These are phyloP conservation scores for Urostyla sp. DNA, from an alignment of 73 alveolate species.

Conservation along the genomic window DNA sequence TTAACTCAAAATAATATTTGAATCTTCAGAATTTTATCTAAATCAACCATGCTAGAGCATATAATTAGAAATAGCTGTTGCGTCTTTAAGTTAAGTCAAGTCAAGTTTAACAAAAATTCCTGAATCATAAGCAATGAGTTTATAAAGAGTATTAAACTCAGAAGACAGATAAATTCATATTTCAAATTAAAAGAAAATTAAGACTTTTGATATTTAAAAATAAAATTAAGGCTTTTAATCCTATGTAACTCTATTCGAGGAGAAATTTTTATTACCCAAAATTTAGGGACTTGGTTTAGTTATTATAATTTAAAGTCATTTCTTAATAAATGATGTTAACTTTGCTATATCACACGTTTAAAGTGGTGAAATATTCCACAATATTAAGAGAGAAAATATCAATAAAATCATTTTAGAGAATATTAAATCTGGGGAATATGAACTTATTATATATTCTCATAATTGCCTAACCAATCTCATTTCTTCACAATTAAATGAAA, in stretches of 20 bases:
- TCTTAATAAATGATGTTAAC: conserved; percentile 19
- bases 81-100: background rate
- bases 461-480: background rate
- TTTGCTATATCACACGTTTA: conserved; percentile 2
- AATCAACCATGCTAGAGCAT: conserved; percentile 36
- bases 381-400: background rate
- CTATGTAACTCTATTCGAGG: background rate
- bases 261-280: conserved; percentile 5
- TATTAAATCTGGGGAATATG: conserved; percentile 34
- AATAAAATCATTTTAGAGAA: background rate
- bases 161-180: too few species aligned
- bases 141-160: background rate
- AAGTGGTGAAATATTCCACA: background rate
- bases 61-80: conserved; percentile 27
- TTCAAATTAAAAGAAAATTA: too few species aligned
- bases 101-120: background rate
- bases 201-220: background rate
- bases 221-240: background rate
- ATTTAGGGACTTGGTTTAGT: conserved; percentile 5
- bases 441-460: conserved; percentile 29
- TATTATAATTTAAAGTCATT: background rate
- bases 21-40: background rate
- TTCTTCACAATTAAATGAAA: background rate
- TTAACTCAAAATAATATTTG: conserved; percentile 6
- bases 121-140: background rate